Percentiles rank a stretch among this genome's conserved stretches.
Conservation (phyloP, 768 basidiomycete genomes). For the Lyophyllum atratum region DNA sequence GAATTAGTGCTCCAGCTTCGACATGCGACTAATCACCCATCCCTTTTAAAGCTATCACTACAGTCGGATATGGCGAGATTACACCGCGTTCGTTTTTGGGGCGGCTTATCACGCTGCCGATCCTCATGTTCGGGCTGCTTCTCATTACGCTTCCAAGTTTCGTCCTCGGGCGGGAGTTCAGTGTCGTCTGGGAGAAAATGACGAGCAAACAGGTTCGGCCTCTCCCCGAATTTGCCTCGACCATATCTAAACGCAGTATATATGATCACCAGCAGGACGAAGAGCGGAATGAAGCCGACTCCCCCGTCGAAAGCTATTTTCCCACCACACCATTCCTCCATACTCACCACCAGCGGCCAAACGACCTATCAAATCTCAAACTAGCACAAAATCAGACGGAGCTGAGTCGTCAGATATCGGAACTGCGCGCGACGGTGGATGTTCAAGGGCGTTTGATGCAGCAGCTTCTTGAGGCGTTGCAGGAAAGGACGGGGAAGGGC, state of each 20-base stretch:
- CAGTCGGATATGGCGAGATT: constrained; percentile 91
- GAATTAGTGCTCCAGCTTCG: background rate
- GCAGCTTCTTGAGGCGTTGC: constrained; percentile 34
- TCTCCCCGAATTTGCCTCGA: background rate
- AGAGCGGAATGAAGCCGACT: constrained; percentile 18
- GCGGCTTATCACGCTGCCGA: constrained; percentile 79
- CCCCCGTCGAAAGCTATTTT: background rate
- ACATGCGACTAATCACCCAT: background rate
- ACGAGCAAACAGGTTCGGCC: constrained; percentile 43
- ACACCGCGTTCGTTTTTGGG: constrained; percentile 89
- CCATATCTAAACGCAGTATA: background rate
- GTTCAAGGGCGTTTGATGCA: constrained; percentile 55
- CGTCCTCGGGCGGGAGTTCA: constrained; percentile 90
- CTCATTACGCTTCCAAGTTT: constrained; percentile 91
- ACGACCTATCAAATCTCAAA: constrained; percentile 60
- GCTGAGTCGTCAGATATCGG: constrained; percentile 63
- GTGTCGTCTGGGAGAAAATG: constrained; percentile 88
- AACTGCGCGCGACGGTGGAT: constrained; percentile 57
- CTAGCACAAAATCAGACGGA: constrained; percentile 68
- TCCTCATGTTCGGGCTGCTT: constrained; percentile 85
- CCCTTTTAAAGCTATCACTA: constrained; percentile 68
- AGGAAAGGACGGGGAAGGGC: constrained; percentile 21
- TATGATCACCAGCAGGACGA: constrained; percentile 9
- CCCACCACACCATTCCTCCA: constrained; percentile 12
- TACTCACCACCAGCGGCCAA: constrained; percentile 8